Evolutionary conservation across 371 early-diverging fungal genomes (phyloP).

Genomic region (Mortierella polycephala): DNA sequence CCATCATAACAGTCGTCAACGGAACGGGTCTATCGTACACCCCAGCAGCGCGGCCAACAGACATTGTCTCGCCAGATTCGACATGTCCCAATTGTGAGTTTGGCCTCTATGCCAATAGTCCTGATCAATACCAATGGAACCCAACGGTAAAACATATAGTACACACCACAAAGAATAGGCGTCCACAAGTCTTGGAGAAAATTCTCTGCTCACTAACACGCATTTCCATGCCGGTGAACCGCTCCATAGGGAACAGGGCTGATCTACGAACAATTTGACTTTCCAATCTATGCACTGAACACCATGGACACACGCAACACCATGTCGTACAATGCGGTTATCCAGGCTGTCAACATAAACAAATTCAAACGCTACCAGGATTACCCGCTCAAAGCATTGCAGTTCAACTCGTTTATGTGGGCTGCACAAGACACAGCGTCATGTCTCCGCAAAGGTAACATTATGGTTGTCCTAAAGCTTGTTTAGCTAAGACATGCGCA

Average conservation of each 20-base stretch:
- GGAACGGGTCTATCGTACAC: constrained; percentile 33
- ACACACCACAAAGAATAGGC: neutral
- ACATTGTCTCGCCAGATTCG: constrained; percentile 66
- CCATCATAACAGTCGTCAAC: constrained; percentile 62
- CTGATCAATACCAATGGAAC: constrained; percentile 73
- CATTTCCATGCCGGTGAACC: no score
- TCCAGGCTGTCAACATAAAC: constrained; percentile 66
- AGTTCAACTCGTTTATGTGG: constrained; percentile 80
- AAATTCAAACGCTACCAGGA: constrained; percentile 55
- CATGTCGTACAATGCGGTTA: constrained; percentile 53
- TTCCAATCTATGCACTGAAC: constrained; percentile 75
- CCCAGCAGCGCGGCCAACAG: constrained; percentile 36
- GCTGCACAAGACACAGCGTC: constrained; percentile 73
- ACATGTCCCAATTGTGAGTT: constrained; percentile 78
- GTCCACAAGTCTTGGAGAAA: neutral
- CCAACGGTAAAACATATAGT: constrained; percentile 56
- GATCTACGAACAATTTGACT: constrained; percentile 63
- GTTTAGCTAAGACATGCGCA: no score
- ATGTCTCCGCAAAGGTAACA: constrained; percentile 74
- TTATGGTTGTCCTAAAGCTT: neutral
- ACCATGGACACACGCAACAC: constrained; percentile 58
- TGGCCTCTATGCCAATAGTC: constrained; percentile 72
- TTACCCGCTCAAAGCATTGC: constrained; percentile 75
- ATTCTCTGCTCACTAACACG: no score
- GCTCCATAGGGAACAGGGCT: constrained; percentile 65